phyloP scores from a whole-genome alignment of 768 basidiomycete species.

The Boletales sp. region DNA sequence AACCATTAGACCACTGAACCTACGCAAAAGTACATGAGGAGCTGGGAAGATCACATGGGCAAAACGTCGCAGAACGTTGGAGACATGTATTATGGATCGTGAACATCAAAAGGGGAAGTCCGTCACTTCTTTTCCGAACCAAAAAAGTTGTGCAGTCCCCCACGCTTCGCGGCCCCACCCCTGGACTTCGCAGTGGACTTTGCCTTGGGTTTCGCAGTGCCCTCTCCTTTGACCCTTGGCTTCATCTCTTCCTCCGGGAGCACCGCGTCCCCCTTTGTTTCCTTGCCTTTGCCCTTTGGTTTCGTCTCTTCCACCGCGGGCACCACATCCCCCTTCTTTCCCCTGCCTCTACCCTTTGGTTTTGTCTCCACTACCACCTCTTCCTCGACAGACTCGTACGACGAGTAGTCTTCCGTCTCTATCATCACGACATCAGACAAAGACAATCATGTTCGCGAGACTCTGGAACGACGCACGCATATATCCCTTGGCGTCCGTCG shows the following conservation, averaged over 20 bases:
- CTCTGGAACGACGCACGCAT: slow-evolving; percentile 46
- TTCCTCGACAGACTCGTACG: slow-evolving; percentile 75
- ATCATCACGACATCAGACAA: slow-evolving; percentile 1
- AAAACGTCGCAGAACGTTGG: no score
- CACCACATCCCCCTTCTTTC: slow-evolving; percentile 16
- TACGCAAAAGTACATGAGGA: no score
- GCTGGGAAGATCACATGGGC: no score
- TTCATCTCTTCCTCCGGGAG: slow-evolving; percentile 15
- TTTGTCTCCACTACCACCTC: slow-evolving; percentile 33
- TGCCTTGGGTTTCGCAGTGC: slow-evolving; percentile 12
- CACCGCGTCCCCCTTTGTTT: slow-evolving; percentile 13
- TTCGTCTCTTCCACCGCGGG: slow-evolving; percentile 16
- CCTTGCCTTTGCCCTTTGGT: slow-evolving; percentile 14
- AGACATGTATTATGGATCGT: no score
- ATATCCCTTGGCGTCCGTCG: slow-evolving; percentile 65
- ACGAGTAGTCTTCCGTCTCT: slow-evolving; percentile 79
- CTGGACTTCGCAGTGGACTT: slow-evolving; percentile 15
- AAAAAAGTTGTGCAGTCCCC: slow-evolving; percentile 31
- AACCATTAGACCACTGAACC: slow-evolving; percentile 47
- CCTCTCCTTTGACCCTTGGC: slow-evolving; percentile 11
- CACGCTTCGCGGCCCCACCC: slow-evolving; percentile 23
- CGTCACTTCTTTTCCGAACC: slow-evolving; percentile 28
- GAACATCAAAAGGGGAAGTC: no score
- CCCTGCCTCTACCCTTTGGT: slow-evolving; percentile 14
- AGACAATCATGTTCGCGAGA: not conserved